Evolutionary conservation across 1,139 yeast species (phyloP), one percentile per base, ranked within the genome.

Genomic region (Zygoascus hellenicus): DNA sequence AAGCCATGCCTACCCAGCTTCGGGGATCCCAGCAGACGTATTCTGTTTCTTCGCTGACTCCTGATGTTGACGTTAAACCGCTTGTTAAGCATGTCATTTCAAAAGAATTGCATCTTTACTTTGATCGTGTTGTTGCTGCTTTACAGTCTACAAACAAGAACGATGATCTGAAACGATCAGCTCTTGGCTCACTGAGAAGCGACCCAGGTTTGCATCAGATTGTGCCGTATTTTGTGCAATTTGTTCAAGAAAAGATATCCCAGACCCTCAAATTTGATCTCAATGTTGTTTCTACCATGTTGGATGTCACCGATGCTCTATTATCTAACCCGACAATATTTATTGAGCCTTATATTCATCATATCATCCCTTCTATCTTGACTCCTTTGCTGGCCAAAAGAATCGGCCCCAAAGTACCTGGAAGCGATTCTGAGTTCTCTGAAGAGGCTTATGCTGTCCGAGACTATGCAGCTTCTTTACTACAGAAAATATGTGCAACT

Each of bases 151-250:
- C 48, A 11, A 48, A 51, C 28, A 50, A 59, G 10, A 80, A 76
- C 47, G 76, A 78, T 55, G 88, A 80, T 48, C 68, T 86, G 60
- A 78, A 79, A 55, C 76, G 77, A 39, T 95, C 96, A 0, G 97
- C 97, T 1, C 71, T 92, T 47, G 81, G 83, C 39, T 84, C 96
- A 11, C 72, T 92, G 52, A 79, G 87, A 51, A 82, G 85, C 41
- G 99, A 94, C 61, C 96, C 97, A 1, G 99, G 99, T 31, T 71
- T 94, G 51, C 98, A 94, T 69, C 99, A 94, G 66, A 70, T 94
- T 47, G 94, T 94, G 5, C 99, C 99, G 1, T 94, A 94, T 63
- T 87, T 94, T 58, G 89, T 92, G 47, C 97, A 92, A 62, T 90
- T 92, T 64, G 89, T 89, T 26, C 96, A 97, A 10, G 98, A 94